Percentiles rank a stretch among this genome's conserved stretches.
phyloP scores from a whole-genome alignment of 257 asterid species.

The Solanum paucissectum region DNA sequence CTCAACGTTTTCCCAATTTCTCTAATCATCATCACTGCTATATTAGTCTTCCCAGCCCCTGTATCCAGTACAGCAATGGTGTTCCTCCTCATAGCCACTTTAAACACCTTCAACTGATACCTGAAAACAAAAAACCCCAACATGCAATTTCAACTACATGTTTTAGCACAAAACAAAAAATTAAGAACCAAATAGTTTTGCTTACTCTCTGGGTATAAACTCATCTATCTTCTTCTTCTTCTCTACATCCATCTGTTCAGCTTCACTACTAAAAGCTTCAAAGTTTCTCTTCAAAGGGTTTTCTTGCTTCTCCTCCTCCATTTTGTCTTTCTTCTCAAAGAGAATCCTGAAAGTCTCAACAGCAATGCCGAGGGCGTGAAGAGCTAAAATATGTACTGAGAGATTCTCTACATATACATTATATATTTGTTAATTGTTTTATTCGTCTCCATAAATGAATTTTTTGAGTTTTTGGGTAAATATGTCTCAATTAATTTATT shows the following conservation, averaged over 20 bases:
- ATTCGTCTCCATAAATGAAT: neutral
- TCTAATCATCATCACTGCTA: conserved; percentile 61
- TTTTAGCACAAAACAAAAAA: neutral
- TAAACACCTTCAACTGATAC: conserved; percentile 49
- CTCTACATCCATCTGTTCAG: conserved; percentile 19
- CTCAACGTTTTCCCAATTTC: conserved; percentile 49
- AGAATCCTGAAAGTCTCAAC: neutral
- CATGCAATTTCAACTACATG: neutral
- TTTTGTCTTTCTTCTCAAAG: neutral
- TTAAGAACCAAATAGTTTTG: neutral
- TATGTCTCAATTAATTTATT: neutral
- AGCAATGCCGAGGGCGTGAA: neutral
- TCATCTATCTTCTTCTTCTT: neutral
- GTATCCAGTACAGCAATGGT: conserved; percentile 60
- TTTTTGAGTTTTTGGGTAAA: neutral
- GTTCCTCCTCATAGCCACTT: conserved; percentile 69
- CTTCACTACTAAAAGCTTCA: conserved; percentile 9
- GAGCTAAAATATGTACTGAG: neutral
- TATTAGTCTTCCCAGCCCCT: conserved; percentile 45
- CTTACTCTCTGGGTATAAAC: conserved; percentile 41
- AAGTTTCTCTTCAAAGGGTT: conserved; percentile 28
- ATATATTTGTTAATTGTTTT: neutral
- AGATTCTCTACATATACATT: neutral
- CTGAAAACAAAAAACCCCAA: conserved; percentile 7
- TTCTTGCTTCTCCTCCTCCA: conserved; percentile 4